Evolutionary conservation across 129 eudicot genomes (phyloP).

Genomic region (Scalesia atractyloides): DNA sequence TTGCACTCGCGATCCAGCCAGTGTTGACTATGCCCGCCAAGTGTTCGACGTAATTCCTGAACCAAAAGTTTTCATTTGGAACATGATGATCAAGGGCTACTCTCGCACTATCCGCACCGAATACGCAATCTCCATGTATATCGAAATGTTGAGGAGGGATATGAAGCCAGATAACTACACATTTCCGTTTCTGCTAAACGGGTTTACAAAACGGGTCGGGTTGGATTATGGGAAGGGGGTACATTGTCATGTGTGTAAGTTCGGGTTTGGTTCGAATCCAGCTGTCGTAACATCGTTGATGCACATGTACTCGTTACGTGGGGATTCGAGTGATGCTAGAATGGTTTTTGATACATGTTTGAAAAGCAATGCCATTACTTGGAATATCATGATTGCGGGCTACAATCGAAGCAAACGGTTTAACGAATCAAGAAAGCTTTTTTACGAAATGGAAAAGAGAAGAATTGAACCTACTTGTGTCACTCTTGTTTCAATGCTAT

Average conservation of each 20-base stretch:
- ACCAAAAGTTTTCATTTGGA: conserved; percentile 51
- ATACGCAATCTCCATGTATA: conserved; percentile 33
- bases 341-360: conserved; percentile 40
- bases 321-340: conserved; percentile 38
- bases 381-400: conserved; percentile 57
- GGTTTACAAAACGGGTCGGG: conserved; percentile 27
- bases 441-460: conserved; percentile 40
- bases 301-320: conserved; percentile 40
- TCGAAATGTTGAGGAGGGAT: conserved; percentile 41
- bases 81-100: conserved; percentile 51
- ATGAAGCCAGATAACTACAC: conserved; percentile 52
- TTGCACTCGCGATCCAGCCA: conserved; percentile 15
- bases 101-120: conserved; percentile 15
- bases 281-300: conserved; percentile 43
- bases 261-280: conserved; percentile 35
- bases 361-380: conserved; percentile 35
- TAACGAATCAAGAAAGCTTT: conserved; percentile 40
- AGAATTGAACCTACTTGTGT: conserved; percentile 40
- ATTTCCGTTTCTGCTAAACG: conserved; percentile 50
- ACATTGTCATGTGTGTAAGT: conserved; percentile 53
- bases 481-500: conserved; percentile 51
- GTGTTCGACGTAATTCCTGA: conserved; percentile 51
- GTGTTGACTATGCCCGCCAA: conserved; percentile 44
- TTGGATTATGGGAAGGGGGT: conserved; percentile 31
- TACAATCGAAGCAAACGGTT: conserved; percentile 43